Evolutionary conservation across 192 early-diverging fungal genomes (phyloP).

Genomic region (Gaertneriomyces semiglobifer): DNA sequence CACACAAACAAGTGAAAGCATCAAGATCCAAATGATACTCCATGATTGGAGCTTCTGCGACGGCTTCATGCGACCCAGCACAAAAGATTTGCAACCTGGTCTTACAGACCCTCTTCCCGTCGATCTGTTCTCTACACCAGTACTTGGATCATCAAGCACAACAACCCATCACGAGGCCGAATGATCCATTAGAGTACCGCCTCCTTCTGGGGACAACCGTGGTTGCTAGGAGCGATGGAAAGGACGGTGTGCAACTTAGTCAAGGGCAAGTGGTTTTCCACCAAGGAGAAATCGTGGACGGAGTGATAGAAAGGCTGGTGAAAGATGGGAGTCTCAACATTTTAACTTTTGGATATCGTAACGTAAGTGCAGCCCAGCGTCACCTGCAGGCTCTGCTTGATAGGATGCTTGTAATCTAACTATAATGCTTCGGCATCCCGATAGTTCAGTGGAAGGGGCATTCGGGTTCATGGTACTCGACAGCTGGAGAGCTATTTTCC

Average conservation of each 20-base stretch:
- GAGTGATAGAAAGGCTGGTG: constrained; percentile 27
- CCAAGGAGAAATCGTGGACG: constrained; percentile 34
- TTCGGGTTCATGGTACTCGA: constrained; percentile 25
- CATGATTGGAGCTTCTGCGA: too few species aligned
- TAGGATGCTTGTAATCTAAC: not conserved
- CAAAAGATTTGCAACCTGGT: too few species aligned
- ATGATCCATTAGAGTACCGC: constrained; percentile 1
- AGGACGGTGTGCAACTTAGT: constrained; percentile 11
- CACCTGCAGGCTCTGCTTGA: not conserved
- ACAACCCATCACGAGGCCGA: not conserved
- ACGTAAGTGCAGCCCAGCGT: constrained; percentile 2
- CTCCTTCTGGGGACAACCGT: constrained; percentile 13
- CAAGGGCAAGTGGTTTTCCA: constrained; percentile 17
- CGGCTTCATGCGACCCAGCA: too few species aligned
- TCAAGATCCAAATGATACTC: too few species aligned
- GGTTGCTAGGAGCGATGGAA: constrained; percentile 8
- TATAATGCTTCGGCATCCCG: not conserved
- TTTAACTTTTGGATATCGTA: constrained; percentile 36
- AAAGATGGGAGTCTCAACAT: constrained; percentile 12
- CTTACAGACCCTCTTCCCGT: constrained; percentile 9
- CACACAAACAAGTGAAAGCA: too few species aligned
- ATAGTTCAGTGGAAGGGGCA: constrained; percentile 17
- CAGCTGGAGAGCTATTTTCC: constrained; percentile 43
- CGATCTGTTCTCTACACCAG: not conserved
- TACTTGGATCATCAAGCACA: not conserved